Base-by-base conservation (phyloP, 2,329 filamentous ascomycete genomes). In the Paecilomyces sp. region DNA sequence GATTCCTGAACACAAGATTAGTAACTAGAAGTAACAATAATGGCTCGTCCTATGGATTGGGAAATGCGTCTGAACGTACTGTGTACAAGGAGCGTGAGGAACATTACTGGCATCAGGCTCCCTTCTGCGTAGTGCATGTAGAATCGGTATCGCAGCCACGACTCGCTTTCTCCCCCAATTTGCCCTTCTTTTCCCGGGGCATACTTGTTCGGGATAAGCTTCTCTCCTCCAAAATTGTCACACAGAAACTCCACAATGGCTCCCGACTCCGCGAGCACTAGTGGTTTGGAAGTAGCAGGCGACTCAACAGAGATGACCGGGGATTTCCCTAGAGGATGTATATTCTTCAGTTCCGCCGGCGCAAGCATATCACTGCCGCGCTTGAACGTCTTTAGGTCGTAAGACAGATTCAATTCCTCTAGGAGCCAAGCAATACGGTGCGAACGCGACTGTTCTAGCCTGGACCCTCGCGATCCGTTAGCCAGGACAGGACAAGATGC, bases 261-360 rank as follows among this genome's bases (percentile, higher is more conserved):
- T 5, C 84, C 91, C 53, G 88, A 93, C 77, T 97, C 93, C 9
- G 91, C 90, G 54, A 97, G 77, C 0, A 93, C 83, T 33, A 86
- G 64, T 1, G 82, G 82, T 62, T 81, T 75, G 2, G 74, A 67
- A 12, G 68, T 74, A 0, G 71, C 74, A 1, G 80, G 74, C 1
- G 76, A 73, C 62, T 85, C 78, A 66, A 97, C 79, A 8, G 83
- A 84, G 64, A 97, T 78, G 51, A 93, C 78, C 0, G 93, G 93
- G 1, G 91, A 92, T 73, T 96, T 96, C 62, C 93, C 93, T 3
- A 97, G 81, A 0, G 91, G 88, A 69, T 96, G 91, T 41, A 96
- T 77, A 63, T 90, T 81, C 69, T 89, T 87, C 54, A 97, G 82
- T 68, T 90, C 88, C 0, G 85, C 79, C 3, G 91, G 90, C 1